A percentile compares a stretch with the other conserved stretches of the same genome.
phyloP scores from a whole-genome alignment of 2,329 filamentous ascomycete genomes.

The Microdochium bolleyi region DNA sequence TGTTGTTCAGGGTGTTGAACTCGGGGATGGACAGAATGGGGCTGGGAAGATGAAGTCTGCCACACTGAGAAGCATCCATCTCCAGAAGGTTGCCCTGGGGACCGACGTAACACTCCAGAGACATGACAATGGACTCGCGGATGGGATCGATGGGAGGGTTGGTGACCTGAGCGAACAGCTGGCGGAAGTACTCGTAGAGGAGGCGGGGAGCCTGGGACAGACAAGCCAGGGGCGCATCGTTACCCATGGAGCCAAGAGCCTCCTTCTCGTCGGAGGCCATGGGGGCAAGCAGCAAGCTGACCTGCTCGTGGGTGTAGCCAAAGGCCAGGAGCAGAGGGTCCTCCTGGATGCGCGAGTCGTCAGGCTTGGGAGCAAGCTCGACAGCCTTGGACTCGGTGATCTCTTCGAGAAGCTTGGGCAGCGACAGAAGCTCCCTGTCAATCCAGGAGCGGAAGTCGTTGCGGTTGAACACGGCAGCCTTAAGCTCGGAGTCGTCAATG shows the following conservation, averaged over 20 bases:
- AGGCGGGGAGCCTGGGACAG: slow-evolving; percentile 83
- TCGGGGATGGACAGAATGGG: slow-evolving; percentile 85
- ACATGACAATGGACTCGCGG: slow-evolving; percentile 97
- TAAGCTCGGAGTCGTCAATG: slow-evolving; percentile 89
- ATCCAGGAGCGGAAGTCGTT: slow-evolving; percentile 87
- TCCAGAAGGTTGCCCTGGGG: slow-evolving; percentile 92
- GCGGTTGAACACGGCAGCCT: slow-evolving; percentile 77
- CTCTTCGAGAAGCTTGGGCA: slow-evolving; percentile 65
- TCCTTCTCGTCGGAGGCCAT: slow-evolving; percentile 98
- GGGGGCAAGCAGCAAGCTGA: slow-evolving; percentile 81
- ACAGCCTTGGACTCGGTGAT: slow-evolving; percentile 46
- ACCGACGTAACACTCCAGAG: slow-evolving; percentile 89
- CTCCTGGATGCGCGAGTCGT: slow-evolving; percentile 67
- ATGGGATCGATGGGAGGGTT: slow-evolving; percentile 98
- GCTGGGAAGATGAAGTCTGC: slow-evolving; percentile 76
- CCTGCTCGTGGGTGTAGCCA: slow-evolving; percentile 92
- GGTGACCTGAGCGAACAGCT: slow-evolving; percentile 95
- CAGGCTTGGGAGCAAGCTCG: slow-evolving; percentile 60
- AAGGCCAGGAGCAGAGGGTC: slow-evolving; percentile 80
- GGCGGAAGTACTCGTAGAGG: slow-evolving; percentile 93
- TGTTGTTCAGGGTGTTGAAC: slow-evolving; percentile 79
- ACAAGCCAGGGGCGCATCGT: slow-evolving; percentile 88
- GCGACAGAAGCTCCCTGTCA: slow-evolving; percentile 73
- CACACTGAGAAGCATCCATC: slow-evolving; percentile 86
- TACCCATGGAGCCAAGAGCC: slow-evolving; percentile 94